Evolutionary conservation across 768 basidiomycete genomes (phyloP).

Genomic region (Favolaschia claudopus): DNA sequence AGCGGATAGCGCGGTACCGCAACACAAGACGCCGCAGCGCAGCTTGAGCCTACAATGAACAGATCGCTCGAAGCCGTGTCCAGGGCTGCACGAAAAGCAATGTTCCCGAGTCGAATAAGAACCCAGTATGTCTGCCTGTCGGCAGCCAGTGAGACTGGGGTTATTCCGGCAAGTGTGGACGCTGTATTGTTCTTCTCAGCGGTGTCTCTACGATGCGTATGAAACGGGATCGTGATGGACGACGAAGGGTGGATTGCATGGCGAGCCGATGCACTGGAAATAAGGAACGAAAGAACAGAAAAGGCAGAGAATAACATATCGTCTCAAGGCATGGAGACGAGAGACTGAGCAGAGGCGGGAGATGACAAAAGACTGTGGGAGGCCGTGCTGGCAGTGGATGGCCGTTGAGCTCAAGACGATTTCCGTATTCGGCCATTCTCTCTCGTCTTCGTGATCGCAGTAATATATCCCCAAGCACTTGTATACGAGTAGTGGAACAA

Average conservation of each 20-base stretch:
- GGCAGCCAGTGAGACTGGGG: slow-evolving; percentile 50
- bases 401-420: not conserved
- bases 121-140: slow-evolving; percentile 70
- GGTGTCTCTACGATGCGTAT: slow-evolving; percentile 5
- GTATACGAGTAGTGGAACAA: slow-evolving; percentile 6
- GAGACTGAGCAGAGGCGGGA: not conserved
- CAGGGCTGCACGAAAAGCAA: slow-evolving; percentile 72
- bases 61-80: slow-evolving; percentile 81
- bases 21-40: slow-evolving; percentile 61
- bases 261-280: slow-evolving; percentile 29
- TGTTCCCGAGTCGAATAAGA: slow-evolving; percentile 64
- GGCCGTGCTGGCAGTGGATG: not conserved
- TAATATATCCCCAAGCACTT: slow-evolving; percentile 3
- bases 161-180: slow-evolving; percentile 43
- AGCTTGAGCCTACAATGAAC: slow-evolving; percentile 74
- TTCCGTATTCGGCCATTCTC: no score
- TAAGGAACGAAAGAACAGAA: slow-evolving; percentile 27
- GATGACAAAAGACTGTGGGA: not conserved
- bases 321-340: not conserved
- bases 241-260: slow-evolving; percentile 32
- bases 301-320: slow-evolving; percentile 17
- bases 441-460: no score
- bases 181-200: not conserved
- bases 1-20: slow-evolving; percentile 76
- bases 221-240: slow-evolving; percentile 38